Base-by-base conservation (phyloP, 208 protist genomes). In the Wallacemonas sp. region DNA sequence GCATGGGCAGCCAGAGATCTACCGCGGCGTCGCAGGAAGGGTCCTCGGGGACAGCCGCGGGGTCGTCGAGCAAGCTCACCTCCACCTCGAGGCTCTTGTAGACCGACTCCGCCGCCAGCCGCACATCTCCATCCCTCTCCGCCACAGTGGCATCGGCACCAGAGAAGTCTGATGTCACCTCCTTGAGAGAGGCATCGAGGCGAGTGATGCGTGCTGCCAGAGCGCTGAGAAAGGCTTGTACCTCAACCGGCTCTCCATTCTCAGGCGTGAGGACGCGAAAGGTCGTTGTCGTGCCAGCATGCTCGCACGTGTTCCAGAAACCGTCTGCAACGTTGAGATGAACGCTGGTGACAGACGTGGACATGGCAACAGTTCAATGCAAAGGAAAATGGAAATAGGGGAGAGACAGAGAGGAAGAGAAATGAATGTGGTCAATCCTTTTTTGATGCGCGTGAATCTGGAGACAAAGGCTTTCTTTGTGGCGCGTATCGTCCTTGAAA, bases 1-100 rank as follows among this genome's bases (percentile, higher is more conserved):
- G 69, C 54, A 88, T 66, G 42, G 85, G 80, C 41, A 69, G 55
- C 88, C 88, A 94, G 15, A 87, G 67, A 46, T 94, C 88, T 15
- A 78, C 56, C 2, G 60, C 69, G 28, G 64, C 77, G 51, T 84
- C 70, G 44, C 62, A 56, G 19, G 76, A 59, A 1, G 45, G 41
- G 41, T 74, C 68, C 5, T 70, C 39, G n/a, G 81, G 80, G 17
- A 82, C 42, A 8, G 70, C 75, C 8, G 68, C 34, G 12, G 70
- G 70, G 58, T 88, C 81, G 12, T 86, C 88, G 15, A 88, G 62
- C 6, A 86, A 56, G 56, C 77, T 88, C 8, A 94, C 69, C 59
- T 91, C 75, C 14, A 94, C 88, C 24, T 59, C 42, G 24, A 94
- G 49, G 17, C 71, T 69, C 17, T 54, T 56, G 72, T 94, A 94